phyloP scores from a whole-genome alignment of 495 filamentous ascomycete species.

The Xylaria nigripes region DNA sequence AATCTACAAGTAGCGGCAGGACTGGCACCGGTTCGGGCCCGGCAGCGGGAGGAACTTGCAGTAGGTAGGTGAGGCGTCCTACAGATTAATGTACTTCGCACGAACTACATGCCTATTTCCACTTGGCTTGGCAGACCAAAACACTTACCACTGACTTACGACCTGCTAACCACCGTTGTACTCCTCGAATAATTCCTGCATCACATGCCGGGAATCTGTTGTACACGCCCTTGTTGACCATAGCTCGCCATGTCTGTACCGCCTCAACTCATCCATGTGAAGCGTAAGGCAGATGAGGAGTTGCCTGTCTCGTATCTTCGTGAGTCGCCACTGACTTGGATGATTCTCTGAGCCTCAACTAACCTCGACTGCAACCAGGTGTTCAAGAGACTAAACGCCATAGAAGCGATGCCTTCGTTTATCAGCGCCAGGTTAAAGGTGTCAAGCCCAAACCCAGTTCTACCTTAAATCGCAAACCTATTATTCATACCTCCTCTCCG shows the following conservation, averaged over 20 bases:
- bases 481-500: conserved; percentile 20
- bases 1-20: too few relatives aligned
- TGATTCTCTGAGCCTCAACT: conserved; percentile 10
- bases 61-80: too few relatives aligned
- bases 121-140: too few relatives aligned
- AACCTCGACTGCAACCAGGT: conserved; percentile 9
- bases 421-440: conserved; percentile 29
- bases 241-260: conserved; percentile 38
- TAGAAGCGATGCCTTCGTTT: conserved; percentile 35
- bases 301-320: conserved; percentile 45
- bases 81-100: too few relatives aligned
- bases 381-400: conserved; percentile 35
- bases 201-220: too few relatives aligned
- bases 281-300: conserved; percentile 48
- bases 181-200: too few relatives aligned
- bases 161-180: too few relatives aligned
- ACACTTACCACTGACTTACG: too few relatives aligned
- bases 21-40: too few relatives aligned
- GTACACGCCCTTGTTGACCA: neutral
- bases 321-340: conserved; percentile 24
- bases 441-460: conserved; percentile 16
- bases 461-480: conserved; percentile 11
- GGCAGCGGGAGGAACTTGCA: too few relatives aligned
- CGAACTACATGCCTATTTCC: too few relatives aligned
- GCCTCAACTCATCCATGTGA: conserved; percentile 44